Conservation (phyloP, 345 rosid genomes). For the Rhodamnia argentea region DNA sequence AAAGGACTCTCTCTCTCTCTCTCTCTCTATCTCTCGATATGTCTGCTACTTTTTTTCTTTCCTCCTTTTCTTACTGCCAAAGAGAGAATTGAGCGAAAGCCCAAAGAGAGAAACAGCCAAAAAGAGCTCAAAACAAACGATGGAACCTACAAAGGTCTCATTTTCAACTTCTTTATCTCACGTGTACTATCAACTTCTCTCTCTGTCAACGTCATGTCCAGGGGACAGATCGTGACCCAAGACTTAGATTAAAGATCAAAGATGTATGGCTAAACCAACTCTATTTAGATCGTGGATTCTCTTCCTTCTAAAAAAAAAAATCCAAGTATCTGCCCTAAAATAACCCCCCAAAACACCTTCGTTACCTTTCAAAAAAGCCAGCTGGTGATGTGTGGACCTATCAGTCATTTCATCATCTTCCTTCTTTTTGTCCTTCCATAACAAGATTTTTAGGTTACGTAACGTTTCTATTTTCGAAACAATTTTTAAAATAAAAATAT, state of each 20-base stretch:
- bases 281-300: background rate
- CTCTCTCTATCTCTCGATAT: too few relatives aligned
- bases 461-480: too few relatives aligned
- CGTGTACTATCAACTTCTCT: background rate
- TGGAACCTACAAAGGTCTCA: background rate
- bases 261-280: background rate
- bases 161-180: background rate
- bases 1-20: background rate
- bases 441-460: background rate
- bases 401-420: background rate
- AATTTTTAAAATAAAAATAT: too few relatives aligned
- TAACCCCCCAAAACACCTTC: background rate
- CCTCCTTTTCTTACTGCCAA: background rate
- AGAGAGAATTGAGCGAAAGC: background rate
- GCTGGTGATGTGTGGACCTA: background rate
- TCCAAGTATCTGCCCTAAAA: background rate
- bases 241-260: background rate
- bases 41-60: background rate
- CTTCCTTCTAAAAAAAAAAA: background rate
- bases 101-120: slow-evolving; percentile 22
- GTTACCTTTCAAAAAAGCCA: background rate
- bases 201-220: slow-evolving; percentile 7
- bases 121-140: slow-evolving; percentile 13
- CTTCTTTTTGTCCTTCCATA: background rate
- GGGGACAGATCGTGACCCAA: slow-evolving; percentile 9